Base-by-base conservation (phyloP, 768 basidiomycete genomes). In the Lepiota venenata region DNA sequence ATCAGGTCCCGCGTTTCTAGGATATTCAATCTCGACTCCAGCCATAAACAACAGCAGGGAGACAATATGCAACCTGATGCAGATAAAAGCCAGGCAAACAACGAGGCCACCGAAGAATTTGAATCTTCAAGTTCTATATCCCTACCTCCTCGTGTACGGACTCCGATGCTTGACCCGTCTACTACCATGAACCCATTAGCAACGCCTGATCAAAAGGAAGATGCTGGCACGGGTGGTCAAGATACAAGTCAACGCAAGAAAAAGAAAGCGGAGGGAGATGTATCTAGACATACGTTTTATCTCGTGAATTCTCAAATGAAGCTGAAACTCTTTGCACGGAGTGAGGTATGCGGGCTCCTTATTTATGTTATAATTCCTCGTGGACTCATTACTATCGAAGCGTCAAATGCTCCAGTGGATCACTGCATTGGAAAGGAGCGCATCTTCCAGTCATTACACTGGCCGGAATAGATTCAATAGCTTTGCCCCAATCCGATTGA, bases 321-420 rank as follows among this genome's bases (percentile, higher is more conserved):
- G 51, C 70, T 98, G 59, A 94, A 95, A 69, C 66, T 98, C 12
- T 84, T 83, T 55, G 93, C 97, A 7, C 85, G 84, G 64, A 96
- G 88, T 65, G 91, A 97, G 73, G 91, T 89, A 42, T 46, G 76
- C 47, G 36, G 59, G 12, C 20, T 27, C 29, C 29, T 43, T 3
- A 27, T 39, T 29, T 20, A 55, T 40, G 25, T 4, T 15, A 11
- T 10, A 36, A 9, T 48, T 22, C 20, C 49, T 43, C 8, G 16
- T 27, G 38, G 25, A 12, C 44, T 32, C 29, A 56, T 29, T 39
- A 40, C 52, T 32, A 21, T 2, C 58, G 9, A 32, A 91, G 89
- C 82, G 96, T 16, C 93, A 97, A 77, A 97, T 98, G 93, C 74
- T 92, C 52, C 96, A 99, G 67, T 98, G 93, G 83, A 93, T 98